Conservation (phyloP, 352 stramenopile genomes). For the Saprolegnia parasitica region DNA sequence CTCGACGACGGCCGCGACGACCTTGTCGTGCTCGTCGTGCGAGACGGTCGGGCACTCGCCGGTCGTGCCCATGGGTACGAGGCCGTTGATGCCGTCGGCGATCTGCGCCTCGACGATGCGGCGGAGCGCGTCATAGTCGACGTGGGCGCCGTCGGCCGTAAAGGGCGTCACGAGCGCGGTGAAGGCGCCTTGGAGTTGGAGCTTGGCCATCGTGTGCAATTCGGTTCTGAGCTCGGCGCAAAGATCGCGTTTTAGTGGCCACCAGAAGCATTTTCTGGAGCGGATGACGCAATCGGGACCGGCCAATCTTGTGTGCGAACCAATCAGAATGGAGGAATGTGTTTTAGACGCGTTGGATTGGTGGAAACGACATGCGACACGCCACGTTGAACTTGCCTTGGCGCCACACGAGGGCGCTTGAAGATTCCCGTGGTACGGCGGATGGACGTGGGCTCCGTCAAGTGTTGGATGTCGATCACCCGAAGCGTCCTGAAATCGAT, state of each 20-base stretch:
- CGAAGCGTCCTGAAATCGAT: too few species aligned
- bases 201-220: slow-evolving; percentile 27
- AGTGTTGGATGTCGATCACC: too few species aligned
- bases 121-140: slow-evolving; percentile 92
- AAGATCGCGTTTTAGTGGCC: not conserved
- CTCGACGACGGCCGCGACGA: slow-evolving; percentile 90
- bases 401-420: not conserved
- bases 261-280: not conserved
- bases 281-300: not conserved
- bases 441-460: too few species aligned
- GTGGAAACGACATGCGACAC: not conserved
- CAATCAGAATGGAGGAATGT: not conserved
- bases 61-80: slow-evolving; percentile 97
- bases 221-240: not conserved
- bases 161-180: slow-evolving; percentile 96
- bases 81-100: slow-evolving; percentile 91
- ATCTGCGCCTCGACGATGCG: slow-evolving; percentile 92
- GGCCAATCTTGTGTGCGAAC: not conserved
- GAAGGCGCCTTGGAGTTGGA: slow-evolving; percentile 81
- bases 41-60: slow-evolving; percentile 94
- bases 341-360: too few species aligned
- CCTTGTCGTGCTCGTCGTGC: slow-evolving; percentile 92
- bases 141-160: slow-evolving; percentile 78
- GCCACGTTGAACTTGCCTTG: not conserved
- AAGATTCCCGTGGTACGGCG: not conserved